phyloP scores from a whole-genome alignment of 2,329 filamentous ascomycete genomes.

The Aspergillus terreus region DNA sequence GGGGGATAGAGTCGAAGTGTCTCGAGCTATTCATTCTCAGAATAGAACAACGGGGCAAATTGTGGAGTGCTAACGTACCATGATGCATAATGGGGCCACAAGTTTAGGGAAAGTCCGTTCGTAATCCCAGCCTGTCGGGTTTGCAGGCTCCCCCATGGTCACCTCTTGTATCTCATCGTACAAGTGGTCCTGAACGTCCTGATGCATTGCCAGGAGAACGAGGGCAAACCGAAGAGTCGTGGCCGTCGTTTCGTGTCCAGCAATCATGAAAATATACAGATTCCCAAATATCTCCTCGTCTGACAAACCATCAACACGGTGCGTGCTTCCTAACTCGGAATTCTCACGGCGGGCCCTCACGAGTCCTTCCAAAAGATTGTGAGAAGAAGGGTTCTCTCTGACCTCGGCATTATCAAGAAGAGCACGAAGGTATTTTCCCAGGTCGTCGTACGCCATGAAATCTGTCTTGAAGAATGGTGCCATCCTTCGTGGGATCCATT shows the following conservation, averaged over 20 bases:
- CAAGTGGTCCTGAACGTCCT: constrained; percentile 46
- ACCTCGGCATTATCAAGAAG: constrained; percentile 15
- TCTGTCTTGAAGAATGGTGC: constrained; percentile 30
- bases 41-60: not conserved
- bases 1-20: constrained; percentile 41
- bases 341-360: constrained; percentile 7
- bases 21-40: constrained; percentile 32
- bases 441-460: constrained; percentile 24
- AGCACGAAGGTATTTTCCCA: constrained; percentile 14
- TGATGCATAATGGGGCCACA: constrained; percentile 18
- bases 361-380: constrained; percentile 15
- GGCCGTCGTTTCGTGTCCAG: constrained; percentile 52
- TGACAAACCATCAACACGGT: constrained; percentile 4
- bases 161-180: constrained; percentile 37
- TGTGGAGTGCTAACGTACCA: constrained; percentile 10
- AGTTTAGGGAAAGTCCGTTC: constrained; percentile 38
- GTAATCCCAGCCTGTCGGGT: constrained; percentile 30
- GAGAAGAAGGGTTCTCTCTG: constrained; percentile 17
- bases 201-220: constrained; percentile 44
- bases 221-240: constrained; percentile 43
- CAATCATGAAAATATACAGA: constrained; percentile 48
- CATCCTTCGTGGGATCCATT: constrained; percentile 16
- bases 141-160: constrained; percentile 5
- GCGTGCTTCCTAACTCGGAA: too few species aligned
- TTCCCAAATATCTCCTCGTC: constrained; percentile 48